Conservation (phyloP, 352 stramenopile genomes). For the Globisporangium lucens region DNA sequence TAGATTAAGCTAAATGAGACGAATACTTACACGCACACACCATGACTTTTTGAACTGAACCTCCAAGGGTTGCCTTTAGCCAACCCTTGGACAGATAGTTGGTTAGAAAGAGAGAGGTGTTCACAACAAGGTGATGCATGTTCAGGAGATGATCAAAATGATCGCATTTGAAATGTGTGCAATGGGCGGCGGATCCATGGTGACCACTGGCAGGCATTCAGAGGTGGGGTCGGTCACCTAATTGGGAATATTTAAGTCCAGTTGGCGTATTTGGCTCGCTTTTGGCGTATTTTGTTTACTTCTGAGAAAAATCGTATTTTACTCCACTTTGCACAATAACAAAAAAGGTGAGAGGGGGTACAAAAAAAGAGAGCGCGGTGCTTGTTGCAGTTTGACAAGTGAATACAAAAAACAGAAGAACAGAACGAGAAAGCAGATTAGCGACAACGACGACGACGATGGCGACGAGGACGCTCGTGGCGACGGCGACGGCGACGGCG, state of each 20-base stretch:
- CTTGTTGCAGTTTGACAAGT: background rate
- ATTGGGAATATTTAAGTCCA: too few species aligned
- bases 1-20: slow-evolving; percentile 12
- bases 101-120: background rate
- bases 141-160: background rate
- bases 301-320: too few species aligned
- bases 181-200: background rate
- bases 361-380: background rate
- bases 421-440: background rate
- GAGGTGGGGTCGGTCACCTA: too few species aligned
- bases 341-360: background rate
- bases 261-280: background rate
- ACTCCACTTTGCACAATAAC: background rate
- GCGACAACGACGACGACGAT: background rate
- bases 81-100: too few species aligned
- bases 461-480: background rate
- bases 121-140: background rate
- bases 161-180: background rate
- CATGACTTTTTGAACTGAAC: background rate
- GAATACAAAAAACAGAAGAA: background rate
- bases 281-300: background rate
- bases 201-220: too few species aligned
- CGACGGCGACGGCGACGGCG: background rate
- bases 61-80: too few species aligned
- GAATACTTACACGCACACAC: slow-evolving; percentile 1